Evolutionary conservation across 345 rosid genomes (phyloP).

Genomic region (Salix brachista): DNA sequence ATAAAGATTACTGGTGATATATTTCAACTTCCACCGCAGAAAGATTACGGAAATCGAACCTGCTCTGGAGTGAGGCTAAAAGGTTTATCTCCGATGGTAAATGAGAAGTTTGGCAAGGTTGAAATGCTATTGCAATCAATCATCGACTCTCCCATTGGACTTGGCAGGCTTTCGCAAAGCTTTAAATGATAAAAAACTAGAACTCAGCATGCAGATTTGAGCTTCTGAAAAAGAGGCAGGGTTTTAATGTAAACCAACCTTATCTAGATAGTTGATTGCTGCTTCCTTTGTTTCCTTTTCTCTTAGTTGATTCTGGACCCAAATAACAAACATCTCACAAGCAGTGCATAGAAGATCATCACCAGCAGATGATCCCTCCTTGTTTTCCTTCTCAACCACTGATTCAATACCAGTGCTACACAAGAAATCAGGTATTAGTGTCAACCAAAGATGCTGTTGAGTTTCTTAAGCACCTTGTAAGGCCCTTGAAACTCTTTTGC

Average conservation of each 20-base stretch:
- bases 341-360: conserved; percentile 40
- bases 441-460: neutral
- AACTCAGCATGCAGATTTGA: neutral
- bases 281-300: conserved; percentile 49
- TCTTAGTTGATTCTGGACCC: conserved; percentile 65
- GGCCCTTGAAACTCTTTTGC: neutral
- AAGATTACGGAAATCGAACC: conserved; percentile 29
- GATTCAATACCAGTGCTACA: conserved; percentile 39
- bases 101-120: conserved; percentile 53
- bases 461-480: neutral
- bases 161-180: conserved; percentile 69
- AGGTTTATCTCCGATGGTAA: conserved; percentile 55
- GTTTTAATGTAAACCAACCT: conserved; percentile 30
- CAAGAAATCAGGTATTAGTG: neutral
- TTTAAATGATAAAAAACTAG: conserved; percentile 17
- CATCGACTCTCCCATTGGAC: conserved; percentile 57
- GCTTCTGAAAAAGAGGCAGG: neutral
- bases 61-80: conserved; percentile 66
- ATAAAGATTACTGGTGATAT: neutral
- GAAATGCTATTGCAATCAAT: conserved; percentile 47
- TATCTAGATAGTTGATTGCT: conserved; percentile 45
- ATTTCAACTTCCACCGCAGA: neutral
- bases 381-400: conserved; percentile 39
- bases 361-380: conserved; percentile 16
- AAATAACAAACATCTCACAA: conserved; percentile 66